These are phyloP conservation scores for Blastobotrys buckinghamii DNA, from an alignment of 1,139 yeast species.

Conservation along the genomic window DNA sequence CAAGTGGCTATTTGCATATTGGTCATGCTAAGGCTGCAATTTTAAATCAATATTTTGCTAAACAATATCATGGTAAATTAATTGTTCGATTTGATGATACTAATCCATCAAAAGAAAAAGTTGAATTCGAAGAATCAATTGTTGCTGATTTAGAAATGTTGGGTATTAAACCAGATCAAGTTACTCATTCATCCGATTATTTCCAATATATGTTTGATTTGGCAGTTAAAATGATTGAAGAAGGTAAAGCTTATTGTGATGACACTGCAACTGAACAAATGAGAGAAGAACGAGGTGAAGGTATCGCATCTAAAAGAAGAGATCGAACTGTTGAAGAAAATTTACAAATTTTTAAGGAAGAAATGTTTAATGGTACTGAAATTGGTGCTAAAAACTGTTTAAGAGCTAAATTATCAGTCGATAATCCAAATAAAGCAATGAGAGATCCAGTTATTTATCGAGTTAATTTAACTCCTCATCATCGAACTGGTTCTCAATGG, in stretches of 20 bases:
- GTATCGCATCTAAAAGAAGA: slow-evolving; percentile 85
- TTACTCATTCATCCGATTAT: slow-evolving; percentile 89
- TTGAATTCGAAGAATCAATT: slow-evolving; percentile 86
- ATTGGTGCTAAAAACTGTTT: slow-evolving; percentile 83
- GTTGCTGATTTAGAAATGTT: slow-evolving; percentile 80
- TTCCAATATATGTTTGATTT: slow-evolving; percentile 84
- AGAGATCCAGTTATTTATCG: slow-evolving; percentile 98
- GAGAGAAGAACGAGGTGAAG: slow-evolving; percentile 98
- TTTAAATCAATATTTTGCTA: slow-evolving; percentile 91
- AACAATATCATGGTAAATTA: slow-evolving; percentile 87
- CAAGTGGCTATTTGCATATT: slow-evolving; percentile 90
- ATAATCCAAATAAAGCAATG: slow-evolving; percentile 83
- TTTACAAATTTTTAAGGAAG: slow-evolving; percentile 73
- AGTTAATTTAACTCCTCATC: slow-evolving; percentile 86
- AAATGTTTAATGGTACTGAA: slow-evolving; percentile 90
- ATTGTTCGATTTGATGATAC: slow-evolving; percentile 96
- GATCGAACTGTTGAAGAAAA: slow-evolving; percentile 89
- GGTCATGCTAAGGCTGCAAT: slow-evolving; percentile 98
- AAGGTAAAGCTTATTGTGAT: slow-evolving; percentile 94
- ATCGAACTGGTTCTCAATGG: slow-evolving; percentile 89
- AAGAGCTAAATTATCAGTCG: slow-evolving; percentile 91
- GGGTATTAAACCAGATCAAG: slow-evolving; percentile 84
- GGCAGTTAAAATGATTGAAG: slow-evolving; percentile 80
- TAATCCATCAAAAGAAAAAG: slow-evolving; percentile 92
- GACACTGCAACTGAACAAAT: slow-evolving; percentile 88